Evolutionary conservation across 2,329 filamentous ascomycete species (phyloP).

Genomic region (Curvularia sp.): DNA sequence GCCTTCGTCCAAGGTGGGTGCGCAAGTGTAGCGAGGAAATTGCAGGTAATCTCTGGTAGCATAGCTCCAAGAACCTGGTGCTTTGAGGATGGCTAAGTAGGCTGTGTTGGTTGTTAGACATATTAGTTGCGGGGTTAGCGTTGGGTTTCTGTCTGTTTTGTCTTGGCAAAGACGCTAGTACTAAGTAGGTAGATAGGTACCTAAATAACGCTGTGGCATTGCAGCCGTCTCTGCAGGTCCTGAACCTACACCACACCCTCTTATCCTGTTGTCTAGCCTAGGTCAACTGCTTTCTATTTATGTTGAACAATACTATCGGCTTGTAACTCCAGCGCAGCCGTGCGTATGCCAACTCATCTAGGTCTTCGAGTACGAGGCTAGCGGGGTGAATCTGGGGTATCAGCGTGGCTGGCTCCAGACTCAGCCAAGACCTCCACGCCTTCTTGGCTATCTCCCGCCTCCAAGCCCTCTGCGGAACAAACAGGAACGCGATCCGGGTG

Average conservation of each 20-base stretch:
- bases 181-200: not conserved
- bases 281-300: too few relatives aligned
- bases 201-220: not conserved
- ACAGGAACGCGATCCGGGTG: not conserved
- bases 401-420: slow-evolving; percentile 47
- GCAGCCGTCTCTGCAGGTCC: not conserved
- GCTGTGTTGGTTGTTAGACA: not conserved
- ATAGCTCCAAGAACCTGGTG: not conserved
- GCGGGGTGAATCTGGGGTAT: slow-evolving; percentile 30
- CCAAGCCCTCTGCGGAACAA: slow-evolving; percentile 19
- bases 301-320: too few relatives aligned
- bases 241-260: too few relatives aligned
- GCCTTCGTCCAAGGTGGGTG: not conserved
- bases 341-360: slow-evolving; percentile 4
- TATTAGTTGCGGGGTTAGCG: not conserved
- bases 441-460: slow-evolving; percentile 38
- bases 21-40: not conserved
- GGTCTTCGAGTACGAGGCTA: slow-evolving; percentile 11
- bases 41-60: not conserved
- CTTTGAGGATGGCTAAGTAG: not conserved
- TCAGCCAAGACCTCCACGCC: slow-evolving; percentile 36
- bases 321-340: not conserved
- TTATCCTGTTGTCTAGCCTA: too few relatives aligned
- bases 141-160: not conserved
- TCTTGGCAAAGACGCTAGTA: not conserved